Percentiles rank a stretch among this genome's conserved stretches.
Evolutionary conservation across 441 rosid species (phyloP).

Genomic region (Populus hybrid): DNA sequence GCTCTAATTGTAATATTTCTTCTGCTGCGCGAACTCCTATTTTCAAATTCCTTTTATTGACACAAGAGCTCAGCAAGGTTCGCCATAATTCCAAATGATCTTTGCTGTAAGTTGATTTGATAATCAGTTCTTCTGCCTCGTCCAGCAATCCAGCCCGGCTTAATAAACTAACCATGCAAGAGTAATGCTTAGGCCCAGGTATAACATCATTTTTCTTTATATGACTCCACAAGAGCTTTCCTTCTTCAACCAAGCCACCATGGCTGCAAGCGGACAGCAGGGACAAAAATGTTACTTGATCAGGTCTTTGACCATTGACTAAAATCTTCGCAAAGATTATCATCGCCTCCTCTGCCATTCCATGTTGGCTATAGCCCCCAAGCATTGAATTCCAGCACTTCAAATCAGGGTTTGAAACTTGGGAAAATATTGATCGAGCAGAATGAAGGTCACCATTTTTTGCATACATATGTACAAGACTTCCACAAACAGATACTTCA

Average conservation of each 20-base stretch:
- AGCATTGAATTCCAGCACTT: conserved; percentile 91
- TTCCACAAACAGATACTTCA: conserved; percentile 65
- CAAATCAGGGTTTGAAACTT: conserved; percentile 56
- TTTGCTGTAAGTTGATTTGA: conserved; percentile 36
- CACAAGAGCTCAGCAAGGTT: conserved; percentile 74
- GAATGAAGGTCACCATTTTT: conserved; percentile 61
- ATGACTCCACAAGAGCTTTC: conserved; percentile 61
- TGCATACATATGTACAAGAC: conserved; percentile 78
- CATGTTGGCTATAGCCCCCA: conserved; percentile 71
- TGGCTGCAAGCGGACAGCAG: conserved; percentile 79
- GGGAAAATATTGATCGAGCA: conserved; percentile 51
- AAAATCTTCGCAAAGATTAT: conserved; percentile 44
- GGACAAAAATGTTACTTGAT: conserved; percentile 72
- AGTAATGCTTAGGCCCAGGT: conserved; percentile 75
- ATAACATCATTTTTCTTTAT: conserved; percentile 50
- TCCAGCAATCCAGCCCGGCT: conserved; percentile 69
- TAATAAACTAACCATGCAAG: conserved; percentile 78
- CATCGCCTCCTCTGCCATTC: conserved; percentile 62
- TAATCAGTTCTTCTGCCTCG: conserved; percentile 56
- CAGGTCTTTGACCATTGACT: conserved; percentile 45
- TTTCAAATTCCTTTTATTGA: conserved; percentile 42
- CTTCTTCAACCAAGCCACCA: conserved; percentile 56
- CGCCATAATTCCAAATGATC: conserved; percentile 68
- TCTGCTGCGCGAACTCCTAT: conserved; percentile 65
- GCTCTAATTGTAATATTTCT: conserved; percentile 48